Conservation (phyloP, 305 asterid genomes). For the Solanum hybrid region DNA sequence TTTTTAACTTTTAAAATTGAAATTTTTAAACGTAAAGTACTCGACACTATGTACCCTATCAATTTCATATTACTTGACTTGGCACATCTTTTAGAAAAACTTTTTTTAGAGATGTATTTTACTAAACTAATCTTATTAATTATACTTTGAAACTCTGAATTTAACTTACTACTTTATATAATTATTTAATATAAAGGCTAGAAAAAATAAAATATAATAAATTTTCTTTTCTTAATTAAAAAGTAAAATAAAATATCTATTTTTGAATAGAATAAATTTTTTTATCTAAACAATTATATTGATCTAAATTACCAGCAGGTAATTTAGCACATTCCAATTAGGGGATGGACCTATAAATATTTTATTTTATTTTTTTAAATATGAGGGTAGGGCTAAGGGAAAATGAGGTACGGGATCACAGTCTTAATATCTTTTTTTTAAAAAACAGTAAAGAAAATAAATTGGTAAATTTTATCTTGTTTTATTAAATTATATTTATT, state of each 20-base stretch:
- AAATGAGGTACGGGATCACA: background rate
- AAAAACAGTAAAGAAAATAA: background rate
- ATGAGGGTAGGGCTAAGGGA: background rate
- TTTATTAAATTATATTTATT: background rate
- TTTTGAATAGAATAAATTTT: background rate
- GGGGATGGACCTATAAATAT: background rate
- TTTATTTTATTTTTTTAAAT: too few species aligned
- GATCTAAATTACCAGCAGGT: background rate
- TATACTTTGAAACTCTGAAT: background rate
- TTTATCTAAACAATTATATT: background rate
- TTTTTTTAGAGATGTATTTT: background rate
- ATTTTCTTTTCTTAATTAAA: background rate
- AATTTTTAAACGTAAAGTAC: background rate
- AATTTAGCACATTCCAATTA: background rate
- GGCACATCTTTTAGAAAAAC: background rate
- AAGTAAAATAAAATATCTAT: background rate
- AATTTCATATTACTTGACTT: background rate
- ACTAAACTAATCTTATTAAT: too few species aligned
- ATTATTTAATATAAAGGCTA: background rate
- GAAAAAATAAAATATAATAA: too few species aligned
- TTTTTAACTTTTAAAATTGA: background rate
- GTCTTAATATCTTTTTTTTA: too few species aligned
- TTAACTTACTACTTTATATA: background rate
- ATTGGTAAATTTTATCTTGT: background rate
- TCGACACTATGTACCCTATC: background rate